A percentile compares a stretch with the other conserved stretches of the same genome.
phyloP scores from a whole-genome alignment of 495 filamentous ascomycete genomes.

The Talaromyces proteolyticus region DNA sequence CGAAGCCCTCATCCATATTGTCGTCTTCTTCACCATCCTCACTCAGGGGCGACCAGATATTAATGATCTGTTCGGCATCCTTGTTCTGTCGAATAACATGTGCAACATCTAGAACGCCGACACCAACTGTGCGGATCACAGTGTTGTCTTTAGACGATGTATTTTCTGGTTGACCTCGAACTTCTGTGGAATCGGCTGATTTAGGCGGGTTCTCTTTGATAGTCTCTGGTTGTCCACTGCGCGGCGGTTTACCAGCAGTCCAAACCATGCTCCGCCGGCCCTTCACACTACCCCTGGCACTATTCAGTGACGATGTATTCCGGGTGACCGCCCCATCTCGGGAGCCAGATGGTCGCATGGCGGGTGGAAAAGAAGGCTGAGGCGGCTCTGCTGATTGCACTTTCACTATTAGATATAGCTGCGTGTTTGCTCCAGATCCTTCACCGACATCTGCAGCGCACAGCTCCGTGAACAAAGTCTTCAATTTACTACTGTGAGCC shows the following conservation, averaged over 20 bases:
- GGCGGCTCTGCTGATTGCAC: constrained; percentile 60
- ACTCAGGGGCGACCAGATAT: constrained; percentile 68
- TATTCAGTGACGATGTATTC: constrained; percentile 17
- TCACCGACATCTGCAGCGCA: constrained; percentile 80
- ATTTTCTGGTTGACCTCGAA: constrained; percentile 34
- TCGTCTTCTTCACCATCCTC: constrained; percentile 49
- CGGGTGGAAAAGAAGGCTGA: constrained; percentile 22
- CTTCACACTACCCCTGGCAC: constrained; percentile 37
- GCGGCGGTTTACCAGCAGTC: constrained; percentile 42
- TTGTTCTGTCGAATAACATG: constrained; percentile 68
- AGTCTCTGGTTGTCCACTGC: constrained; percentile 21
- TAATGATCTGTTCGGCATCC: constrained; percentile 70
- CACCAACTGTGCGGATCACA: constrained; percentile 65
- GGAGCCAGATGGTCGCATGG: constrained; percentile 24
- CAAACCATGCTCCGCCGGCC: constrained; percentile 82
- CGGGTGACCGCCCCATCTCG: constrained; percentile 31
- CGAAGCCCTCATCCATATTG: constrained; percentile 57
- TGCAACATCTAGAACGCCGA: constrained; percentile 78
- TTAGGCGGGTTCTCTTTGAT: constrained; percentile 39
- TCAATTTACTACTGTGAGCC: constrained; percentile 58
- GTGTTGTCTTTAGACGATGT: constrained; percentile 36
- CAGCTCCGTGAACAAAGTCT: constrained; percentile 83
- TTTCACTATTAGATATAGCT: constrained; percentile 80
- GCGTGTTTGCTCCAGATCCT: constrained; percentile 52
- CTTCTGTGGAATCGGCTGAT: constrained; percentile 51